Percentiles rank a stretch among this genome's conserved stretches.
phyloP scores from a whole-genome alignment of 2,329 filamentous ascomycete genomes.

The Fusarium irregulare region DNA sequence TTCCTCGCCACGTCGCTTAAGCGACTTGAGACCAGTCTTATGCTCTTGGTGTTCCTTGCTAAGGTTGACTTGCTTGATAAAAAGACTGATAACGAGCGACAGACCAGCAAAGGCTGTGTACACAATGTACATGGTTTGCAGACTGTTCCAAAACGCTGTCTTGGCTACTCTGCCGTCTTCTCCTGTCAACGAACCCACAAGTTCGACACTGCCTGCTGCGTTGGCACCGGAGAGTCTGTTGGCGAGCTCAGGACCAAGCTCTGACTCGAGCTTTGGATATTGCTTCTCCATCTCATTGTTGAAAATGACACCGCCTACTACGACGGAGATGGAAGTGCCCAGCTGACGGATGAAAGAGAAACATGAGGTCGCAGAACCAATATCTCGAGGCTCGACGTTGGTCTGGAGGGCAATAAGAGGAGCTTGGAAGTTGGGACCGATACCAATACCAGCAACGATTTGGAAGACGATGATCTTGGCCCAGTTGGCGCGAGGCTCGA shows the following conservation, averaged over 20 bases:
- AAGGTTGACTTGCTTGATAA: constrained; percentile 62
- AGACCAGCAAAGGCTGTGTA: constrained; percentile 62
- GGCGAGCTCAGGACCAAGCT: constrained; percentile 64
- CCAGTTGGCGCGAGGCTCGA: constrained; percentile 66
- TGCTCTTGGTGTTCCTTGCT: constrained; percentile 68
- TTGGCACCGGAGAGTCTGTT: constrained; percentile 66
- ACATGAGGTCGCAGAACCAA: constrained; percentile 75
- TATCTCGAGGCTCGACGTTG: constrained; percentile 69
- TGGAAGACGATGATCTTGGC: constrained; percentile 70
- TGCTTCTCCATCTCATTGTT: constrained; percentile 77
- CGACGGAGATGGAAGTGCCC: constrained; percentile 74
- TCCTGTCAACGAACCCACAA: constrained; percentile 64
- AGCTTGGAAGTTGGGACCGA: constrained; percentile 76
- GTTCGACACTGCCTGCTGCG: constrained; percentile 69
- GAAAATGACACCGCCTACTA: constrained; percentile 82
- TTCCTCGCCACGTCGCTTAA: constrained; percentile 49
- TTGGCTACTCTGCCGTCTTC: constrained; percentile 57
- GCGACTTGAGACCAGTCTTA: constrained; percentile 65
- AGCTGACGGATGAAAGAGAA: constrained; percentile 77
- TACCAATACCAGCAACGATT: constrained; percentile 71
- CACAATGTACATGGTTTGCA: constrained; percentile 69
- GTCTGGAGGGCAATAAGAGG: constrained; percentile 76
- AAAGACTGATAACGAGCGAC: constrained; percentile 60
- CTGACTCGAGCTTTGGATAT: constrained; percentile 57
- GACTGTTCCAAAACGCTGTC: constrained; percentile 60